Conservation (phyloP, 1,284 basidiomycete genomes). For the Puccinia horiana region DNA sequence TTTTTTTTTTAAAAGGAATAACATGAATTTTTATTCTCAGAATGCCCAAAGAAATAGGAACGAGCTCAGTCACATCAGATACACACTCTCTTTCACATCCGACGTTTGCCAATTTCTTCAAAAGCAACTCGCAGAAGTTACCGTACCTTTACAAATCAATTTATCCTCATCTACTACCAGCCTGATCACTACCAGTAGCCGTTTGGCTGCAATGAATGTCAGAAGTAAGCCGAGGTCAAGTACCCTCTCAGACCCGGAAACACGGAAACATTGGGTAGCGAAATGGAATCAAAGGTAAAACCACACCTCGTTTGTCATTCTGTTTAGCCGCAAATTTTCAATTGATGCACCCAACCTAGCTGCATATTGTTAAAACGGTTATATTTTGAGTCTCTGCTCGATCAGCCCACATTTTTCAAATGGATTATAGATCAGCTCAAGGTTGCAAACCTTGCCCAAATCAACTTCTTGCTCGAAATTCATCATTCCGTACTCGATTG, state of each 20-base stretch:
- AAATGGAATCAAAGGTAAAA: conserved; percentile 75
- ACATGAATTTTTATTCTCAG: conserved; percentile 11
- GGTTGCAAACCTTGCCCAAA: conserved; percentile 77
- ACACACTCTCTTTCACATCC: conserved; percentile 38
- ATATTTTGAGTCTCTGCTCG: conserved; percentile 77
- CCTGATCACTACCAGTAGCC: conserved; percentile 22
- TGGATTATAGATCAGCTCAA: conserved; percentile 82
- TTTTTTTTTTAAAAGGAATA: conserved; percentile 1
- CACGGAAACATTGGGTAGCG: conserved; percentile 73
- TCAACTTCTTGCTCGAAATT: conserved; percentile 67
- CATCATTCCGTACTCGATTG: conserved; percentile 41
- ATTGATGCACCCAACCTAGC: conserved; percentile 53
- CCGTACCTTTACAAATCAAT: conserved; percentile 74
- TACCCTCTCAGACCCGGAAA: conserved; percentile 70
- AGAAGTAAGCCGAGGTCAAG: conserved; percentile 73
- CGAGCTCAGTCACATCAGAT: conserved; percentile 47
- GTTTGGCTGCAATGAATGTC: conserved; percentile 62
- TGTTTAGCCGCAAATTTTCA: background rate
- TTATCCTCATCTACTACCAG: conserved; percentile 60
- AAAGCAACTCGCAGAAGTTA: conserved; percentile 82
- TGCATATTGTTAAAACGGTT: conserved; percentile 63
- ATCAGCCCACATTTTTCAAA: conserved; percentile 73
- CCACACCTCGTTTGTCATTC: background rate
- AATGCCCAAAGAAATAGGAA: conserved; percentile 48
- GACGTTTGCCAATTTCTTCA: conserved; percentile 67